A percentile compares a stretch with the other conserved stretches of the same genome.
Conservation (phyloP, 805 yeast genomes). For the Candida loeiensis region DNA sequence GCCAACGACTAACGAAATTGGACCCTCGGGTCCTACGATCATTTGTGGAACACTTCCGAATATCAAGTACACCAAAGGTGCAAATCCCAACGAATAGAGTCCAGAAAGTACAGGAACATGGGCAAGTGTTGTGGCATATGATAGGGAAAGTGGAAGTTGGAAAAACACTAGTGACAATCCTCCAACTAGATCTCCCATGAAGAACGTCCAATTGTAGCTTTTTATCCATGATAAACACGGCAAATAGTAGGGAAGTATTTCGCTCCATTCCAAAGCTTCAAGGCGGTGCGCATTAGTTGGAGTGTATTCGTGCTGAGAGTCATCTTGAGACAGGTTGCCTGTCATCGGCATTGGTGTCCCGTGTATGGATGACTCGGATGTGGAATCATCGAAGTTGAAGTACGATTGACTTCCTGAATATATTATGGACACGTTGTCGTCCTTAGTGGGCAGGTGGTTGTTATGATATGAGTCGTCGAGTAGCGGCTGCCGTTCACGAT, state of each 20-base stretch:
- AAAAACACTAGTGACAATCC: constrained; percentile 87
- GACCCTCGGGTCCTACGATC: constrained; percentile 46
- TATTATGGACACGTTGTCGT: constrained; percentile 11
- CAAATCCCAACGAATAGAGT: constrained; percentile 34
- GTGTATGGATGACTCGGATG: too few relatives aligned
- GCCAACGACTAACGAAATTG: constrained; percentile 45
- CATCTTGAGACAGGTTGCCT: background rate
- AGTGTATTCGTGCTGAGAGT: constrained; percentile 16
- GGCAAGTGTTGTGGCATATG: constrained; percentile 41
- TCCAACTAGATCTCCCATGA: constrained; percentile 67
- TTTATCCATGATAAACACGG: constrained; percentile 71
- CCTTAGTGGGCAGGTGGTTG: constrained; percentile 1
- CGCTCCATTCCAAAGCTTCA: constrained; percentile 26
- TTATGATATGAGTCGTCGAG: constrained; percentile 5
- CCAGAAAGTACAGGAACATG: constrained; percentile 43
- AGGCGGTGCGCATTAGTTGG: constrained; percentile 20
- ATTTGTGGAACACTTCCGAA: constrained; percentile 46
- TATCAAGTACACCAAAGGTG: constrained; percentile 38
- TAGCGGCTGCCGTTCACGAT: constrained; percentile 15
- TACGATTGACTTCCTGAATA: constrained; percentile 3
- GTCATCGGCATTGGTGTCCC: too few relatives aligned
- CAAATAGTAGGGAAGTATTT: constrained; percentile 54
- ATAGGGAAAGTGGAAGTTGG: constrained; percentile 76
- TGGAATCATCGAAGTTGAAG: background rate
- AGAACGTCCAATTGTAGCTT: constrained; percentile 37